A percentile compares a stretch with the other conserved stretches of the same genome.
Conservation (phyloP, 495 filamentous ascomycete genomes). For the Penicillium ucsense region DNA sequence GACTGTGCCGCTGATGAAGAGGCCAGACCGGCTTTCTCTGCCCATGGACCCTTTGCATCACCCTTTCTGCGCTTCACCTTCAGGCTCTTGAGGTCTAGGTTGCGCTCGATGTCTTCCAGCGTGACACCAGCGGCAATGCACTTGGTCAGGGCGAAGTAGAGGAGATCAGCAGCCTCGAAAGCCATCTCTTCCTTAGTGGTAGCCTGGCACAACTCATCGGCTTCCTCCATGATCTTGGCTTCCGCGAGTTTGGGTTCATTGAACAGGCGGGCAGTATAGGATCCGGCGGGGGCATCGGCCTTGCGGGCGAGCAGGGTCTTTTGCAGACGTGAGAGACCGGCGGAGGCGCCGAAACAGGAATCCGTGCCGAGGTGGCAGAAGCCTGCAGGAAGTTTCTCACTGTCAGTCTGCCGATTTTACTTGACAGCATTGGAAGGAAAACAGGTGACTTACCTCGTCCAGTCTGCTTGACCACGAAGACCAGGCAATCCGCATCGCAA, state of each 20-base stretch:
- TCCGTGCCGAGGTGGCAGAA: constrained; percentile 93
- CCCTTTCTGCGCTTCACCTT: constrained; percentile 89
- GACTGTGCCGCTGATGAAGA: constrained; percentile 16
- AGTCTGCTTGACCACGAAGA: constrained; percentile 80
- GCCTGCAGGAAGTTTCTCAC: constrained; percentile 35
- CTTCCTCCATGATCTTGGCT: constrained; percentile 98
- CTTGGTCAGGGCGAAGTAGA: constrained; percentile 92
- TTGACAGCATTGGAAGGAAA: not conserved
- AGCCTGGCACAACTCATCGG: constrained; percentile 84
- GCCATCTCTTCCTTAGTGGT: constrained; percentile 72
- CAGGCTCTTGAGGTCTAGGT: constrained; percentile 84
- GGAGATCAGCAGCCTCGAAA: constrained; percentile 87
- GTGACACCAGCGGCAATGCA: constrained; percentile 74
- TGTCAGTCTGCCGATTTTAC: constrained; percentile 8
- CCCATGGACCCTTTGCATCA: constrained; percentile 86
- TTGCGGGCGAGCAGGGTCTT: constrained; percentile 76
- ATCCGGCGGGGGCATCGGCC: constrained; percentile 69
- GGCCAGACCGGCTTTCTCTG: constrained; percentile 64
- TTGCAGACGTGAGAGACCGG: constrained; percentile 72
- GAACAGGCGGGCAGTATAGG: constrained; percentile 89
- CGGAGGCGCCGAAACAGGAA: constrained; percentile 81
- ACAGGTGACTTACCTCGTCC: constrained; percentile 46
- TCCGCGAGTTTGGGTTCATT: constrained; percentile 78
- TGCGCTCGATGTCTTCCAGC: constrained; percentile 79
- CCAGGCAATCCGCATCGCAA: constrained; percentile 86